These are phyloP conservation scores for Colletotrichum sp. DNA, from an alignment of 2,329 filamentous ascomycete genomes.

Conservation along the genomic window DNA sequence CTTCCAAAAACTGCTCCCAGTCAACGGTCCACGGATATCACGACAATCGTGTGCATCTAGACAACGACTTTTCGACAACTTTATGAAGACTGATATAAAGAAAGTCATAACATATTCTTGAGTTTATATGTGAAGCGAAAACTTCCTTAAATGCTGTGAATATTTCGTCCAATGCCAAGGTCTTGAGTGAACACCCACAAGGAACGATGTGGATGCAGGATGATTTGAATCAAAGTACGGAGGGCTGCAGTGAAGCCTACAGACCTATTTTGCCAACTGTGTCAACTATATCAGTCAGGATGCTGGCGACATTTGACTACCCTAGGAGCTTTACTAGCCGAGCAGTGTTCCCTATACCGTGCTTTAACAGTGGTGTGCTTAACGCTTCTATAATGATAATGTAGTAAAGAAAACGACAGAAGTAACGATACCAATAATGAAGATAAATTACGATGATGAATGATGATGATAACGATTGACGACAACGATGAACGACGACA, in stretches of 20 bases:
- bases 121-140: not conserved
- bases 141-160: accelerated
- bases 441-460: too few species aligned
- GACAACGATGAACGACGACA: too few species aligned
- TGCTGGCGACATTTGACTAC: not conserved
- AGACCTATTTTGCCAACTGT: not conserved
- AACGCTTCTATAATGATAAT: accelerated
- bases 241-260: not conserved
- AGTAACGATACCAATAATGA: too few species aligned
- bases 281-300: not conserved
- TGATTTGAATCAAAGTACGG: not conserved
- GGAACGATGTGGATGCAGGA: not conserved
- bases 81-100: accelerated
- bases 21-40: too few species aligned
- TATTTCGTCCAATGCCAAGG: not conserved
- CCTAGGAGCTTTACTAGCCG: too few species aligned
- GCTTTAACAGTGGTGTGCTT: too few species aligned
- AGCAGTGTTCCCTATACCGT: too few species aligned
- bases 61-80: accelerated
- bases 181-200: not conserved
- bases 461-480: too few species aligned
- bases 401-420: too few species aligned
- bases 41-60: not conserved
- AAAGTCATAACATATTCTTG: not conserved
- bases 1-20: too few species aligned